These are phyloP conservation scores for Gossypium davidsonii DNA, from an alignment of 441 rosid species.

Conservation along the genomic window DNA sequence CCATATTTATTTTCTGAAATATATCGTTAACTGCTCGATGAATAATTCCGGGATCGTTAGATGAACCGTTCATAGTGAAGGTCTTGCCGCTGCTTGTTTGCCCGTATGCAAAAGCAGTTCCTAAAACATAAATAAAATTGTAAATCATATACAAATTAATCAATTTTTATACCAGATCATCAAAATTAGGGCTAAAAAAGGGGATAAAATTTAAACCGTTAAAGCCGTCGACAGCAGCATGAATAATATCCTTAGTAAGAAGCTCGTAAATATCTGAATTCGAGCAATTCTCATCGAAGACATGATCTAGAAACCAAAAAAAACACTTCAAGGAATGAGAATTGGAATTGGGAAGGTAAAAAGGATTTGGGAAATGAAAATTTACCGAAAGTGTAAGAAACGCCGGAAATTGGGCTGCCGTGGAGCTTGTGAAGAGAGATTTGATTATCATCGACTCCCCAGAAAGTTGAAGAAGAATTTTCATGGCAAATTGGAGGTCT, in stretches of 20 bases:
- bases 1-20: slow-evolving; percentile 49
- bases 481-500: slow-evolving; percentile 47
- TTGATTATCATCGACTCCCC: slow-evolving; percentile 70
- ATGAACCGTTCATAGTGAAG: slow-evolving; percentile 86
- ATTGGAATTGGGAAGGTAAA: neutral
- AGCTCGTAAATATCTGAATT: slow-evolving; percentile 66
- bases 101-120: slow-evolving; percentile 93
- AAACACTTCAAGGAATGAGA: neutral
- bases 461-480: slow-evolving; percentile 34
- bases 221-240: slow-evolving; percentile 75
- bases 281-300: slow-evolving; percentile 60
- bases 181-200: slow-evolving; percentile 2
- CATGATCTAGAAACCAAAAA: slow-evolving; percentile 46
- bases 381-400: slow-evolving; percentile 70
- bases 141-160: neutral
- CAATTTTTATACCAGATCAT: neutral
- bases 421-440: slow-evolving; percentile 66
- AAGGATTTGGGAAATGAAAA: neutral
- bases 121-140: slow-evolving; percentile 22
- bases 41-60: slow-evolving; percentile 65
- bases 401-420: slow-evolving; percentile 60
- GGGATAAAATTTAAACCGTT: slow-evolving; percentile 42
- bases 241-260: slow-evolving; percentile 74
- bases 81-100: slow-evolving; percentile 98
- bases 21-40: slow-evolving; percentile 66